Evolutionary conservation across 2,329 filamentous ascomycete genomes (phyloP), one percentile per base, ranked within the genome.

Genomic region (Fusarium burgessii): DNA sequence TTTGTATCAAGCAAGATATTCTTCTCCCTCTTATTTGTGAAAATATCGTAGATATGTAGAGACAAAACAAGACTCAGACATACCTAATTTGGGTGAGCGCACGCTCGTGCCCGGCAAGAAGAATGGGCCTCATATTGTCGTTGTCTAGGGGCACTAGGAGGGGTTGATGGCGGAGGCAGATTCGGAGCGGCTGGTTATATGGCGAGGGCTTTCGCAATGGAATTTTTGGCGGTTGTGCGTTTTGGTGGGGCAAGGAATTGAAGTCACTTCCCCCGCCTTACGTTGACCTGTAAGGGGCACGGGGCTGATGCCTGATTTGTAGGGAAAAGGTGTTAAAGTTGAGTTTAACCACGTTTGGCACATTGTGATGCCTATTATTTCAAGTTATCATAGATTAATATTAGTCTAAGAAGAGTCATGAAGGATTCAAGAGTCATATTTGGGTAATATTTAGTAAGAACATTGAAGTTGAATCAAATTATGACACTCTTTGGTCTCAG

Each of bases 61-160:
- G 35, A 56, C 20, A n/a, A 40, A 46, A 20, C 13, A 54, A 50
- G 55, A 14, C 29, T 49, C 54, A 43, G 38, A 81, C 86, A 78
- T 87, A 94, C 91, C 91, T 93, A 84, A 98, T 95, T 84, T 98
- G 94, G 81, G 94, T 97, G 84, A 97, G 89, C 84, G 94, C 93
- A 87, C 94, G 93, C 88, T 97, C 94, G 90, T 99, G 96, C 84
- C 96, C 96, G 82, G 94, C 92, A 79, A 99, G 89, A 78, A 99
- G 88, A 84, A 98, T 97, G 80, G 96, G 96, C 87, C 96, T 94
- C 96, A 99, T 99, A 70, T 84, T 94, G 85, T 74, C 58, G 72
- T 70, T 58, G 60, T 70, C 54, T 74, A 61, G 68, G 68, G 71
- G 71, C 63, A 66, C 71, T 70, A 56, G 70, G 77, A 73, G 74